Evolutionary conservation across 2,329 filamentous ascomycete genomes (phyloP).

Genomic region (Penicillium sp.): DNA sequence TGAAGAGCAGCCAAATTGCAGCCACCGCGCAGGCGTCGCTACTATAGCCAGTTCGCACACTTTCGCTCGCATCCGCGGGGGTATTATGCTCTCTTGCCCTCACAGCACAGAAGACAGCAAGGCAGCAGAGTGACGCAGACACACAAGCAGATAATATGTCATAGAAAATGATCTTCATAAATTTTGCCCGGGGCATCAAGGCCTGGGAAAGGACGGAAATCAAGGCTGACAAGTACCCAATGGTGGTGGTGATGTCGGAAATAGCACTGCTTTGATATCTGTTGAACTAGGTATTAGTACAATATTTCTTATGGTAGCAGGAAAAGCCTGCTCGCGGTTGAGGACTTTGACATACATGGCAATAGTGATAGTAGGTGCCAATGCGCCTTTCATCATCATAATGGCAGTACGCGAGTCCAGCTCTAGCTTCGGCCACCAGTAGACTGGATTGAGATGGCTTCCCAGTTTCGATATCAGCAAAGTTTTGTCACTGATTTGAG

Average conservation of each 20-base stretch:
- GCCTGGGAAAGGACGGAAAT: slow-evolving; percentile 63
- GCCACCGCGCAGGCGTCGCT: slow-evolving; percentile 68
- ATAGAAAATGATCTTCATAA: slow-evolving; percentile 66
- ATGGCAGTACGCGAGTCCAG: slow-evolving; percentile 28
- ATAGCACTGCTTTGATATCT: slow-evolving; percentile 56
- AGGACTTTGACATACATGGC: slow-evolving; percentile 54
- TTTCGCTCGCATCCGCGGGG: slow-evolving; percentile 33
- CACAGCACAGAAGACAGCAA: slow-evolving; percentile 66
- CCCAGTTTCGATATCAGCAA: neutral
- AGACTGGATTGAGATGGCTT: slow-evolving; percentile 14
- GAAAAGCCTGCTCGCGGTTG: neutral
- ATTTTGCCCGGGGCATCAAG: slow-evolving; percentile 69
- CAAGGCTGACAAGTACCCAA: slow-evolving; percentile 64
- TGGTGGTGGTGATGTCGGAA: slow-evolving; percentile 40
- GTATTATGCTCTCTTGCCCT: slow-evolving; percentile 62
- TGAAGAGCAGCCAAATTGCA: slow-evolving; percentile 67
- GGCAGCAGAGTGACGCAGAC: slow-evolving; percentile 59
- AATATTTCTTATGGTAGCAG: neutral
- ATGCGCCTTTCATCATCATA: slow-evolving; percentile 51
- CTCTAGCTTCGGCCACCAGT: slow-evolving; percentile 26
- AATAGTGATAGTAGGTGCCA: slow-evolving; percentile 57
- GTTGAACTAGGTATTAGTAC: neutral
- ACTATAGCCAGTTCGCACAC: slow-evolving; percentile 54
- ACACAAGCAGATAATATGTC: slow-evolving; percentile 58
- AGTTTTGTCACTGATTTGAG: neutral